Base-by-base conservation (phyloP, 805 yeast species). In the Myxozyma neglecta region DNA sequence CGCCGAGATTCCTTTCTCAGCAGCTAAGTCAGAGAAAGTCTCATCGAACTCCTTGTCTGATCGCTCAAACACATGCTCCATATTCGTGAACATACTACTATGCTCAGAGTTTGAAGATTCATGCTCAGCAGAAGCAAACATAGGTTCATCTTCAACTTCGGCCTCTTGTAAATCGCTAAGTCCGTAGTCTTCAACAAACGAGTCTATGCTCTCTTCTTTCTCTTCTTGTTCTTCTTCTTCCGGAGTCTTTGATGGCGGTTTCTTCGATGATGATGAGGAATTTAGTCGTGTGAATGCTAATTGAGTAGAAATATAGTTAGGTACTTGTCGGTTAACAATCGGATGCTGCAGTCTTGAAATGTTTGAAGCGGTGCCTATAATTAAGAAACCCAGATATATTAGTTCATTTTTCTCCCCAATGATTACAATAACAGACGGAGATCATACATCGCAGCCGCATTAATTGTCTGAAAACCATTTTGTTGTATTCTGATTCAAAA, bases 141-240 rank as follows among this genome's bases (percentile, higher is more conserved):
- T 46, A 13, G 61, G 53, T n/a, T 63, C 66, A 35, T 63, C 66
- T 34, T 59, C 66, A 13, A 63, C 63, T 42, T 48, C 63, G 29
- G 66, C 66, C 24, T 63, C 66, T 32, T 53, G 40, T 9, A 53
- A n/a, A 18, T 53, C 56, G 40, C 53, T 14, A 2, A 49, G 43
- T 35, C 37, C 53, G n/a, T n/a, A 35, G 36, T 52, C 56, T 11
- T 14, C 18, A n/a, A 14, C 52, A 14, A 36, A 36, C 43, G 14
- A n/a, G 43, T 34, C 7, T 14, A 35, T 14, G 11, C 14, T 16
- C 14, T 13, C 18, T 14, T 11, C 29, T 18, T n/a, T 11, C 52
- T 34, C 39, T 9, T 32, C 40, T 9, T 34, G 9, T 13, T n/a
- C 52, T n/a, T 48, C 51, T n/a, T 29, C 52, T 20, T 34, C 14